Evolutionary conservation across 2,329 filamentous ascomycete genomes (phyloP).

Genomic region (Macrophomina pseudophaseolina): DNA sequence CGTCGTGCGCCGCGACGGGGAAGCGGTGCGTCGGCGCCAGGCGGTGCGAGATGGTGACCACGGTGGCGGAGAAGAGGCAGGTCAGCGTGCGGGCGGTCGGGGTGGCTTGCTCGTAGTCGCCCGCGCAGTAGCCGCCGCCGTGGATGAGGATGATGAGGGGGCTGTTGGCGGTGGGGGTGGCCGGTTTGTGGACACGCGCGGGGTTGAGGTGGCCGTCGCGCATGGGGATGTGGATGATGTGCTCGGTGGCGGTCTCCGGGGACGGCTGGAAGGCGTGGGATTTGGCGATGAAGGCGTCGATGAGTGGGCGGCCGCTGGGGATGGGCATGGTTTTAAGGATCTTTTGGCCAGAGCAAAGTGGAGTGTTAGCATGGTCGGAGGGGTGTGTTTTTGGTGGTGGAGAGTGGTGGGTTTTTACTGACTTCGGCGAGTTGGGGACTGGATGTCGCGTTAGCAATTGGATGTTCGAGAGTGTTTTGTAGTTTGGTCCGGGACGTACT

Average conservation of each 20-base stretch:
- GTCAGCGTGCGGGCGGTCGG: not conserved
- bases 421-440: conserved; percentile 7
- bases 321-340: conserved; percentile 11
- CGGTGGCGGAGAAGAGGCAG: conserved; percentile 24
- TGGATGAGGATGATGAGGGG: conserved; percentile 15
- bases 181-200: not conserved
- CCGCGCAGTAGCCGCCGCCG: conserved; percentile 21
- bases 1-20: conserved; percentile 42
- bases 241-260: conserved; percentile 5
- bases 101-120: conserved; percentile 12
- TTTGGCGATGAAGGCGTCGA: conserved; percentile 11
- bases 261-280: not conserved
- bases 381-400: not conserved
- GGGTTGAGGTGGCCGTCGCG: conserved; percentile 16
- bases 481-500: not conserved
- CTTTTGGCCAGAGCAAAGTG: not conserved
- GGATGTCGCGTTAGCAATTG: not conserved
- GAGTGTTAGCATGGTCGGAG: not conserved
- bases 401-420: not conserved
- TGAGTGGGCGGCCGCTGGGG: not conserved
- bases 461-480: not conserved
- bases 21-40: conserved; percentile 45
- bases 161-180: not conserved
- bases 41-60: conserved; percentile 43
- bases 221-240: conserved; percentile 19